Conservation (phyloP, 345 rosid species). For the Populus tremula region DNA sequence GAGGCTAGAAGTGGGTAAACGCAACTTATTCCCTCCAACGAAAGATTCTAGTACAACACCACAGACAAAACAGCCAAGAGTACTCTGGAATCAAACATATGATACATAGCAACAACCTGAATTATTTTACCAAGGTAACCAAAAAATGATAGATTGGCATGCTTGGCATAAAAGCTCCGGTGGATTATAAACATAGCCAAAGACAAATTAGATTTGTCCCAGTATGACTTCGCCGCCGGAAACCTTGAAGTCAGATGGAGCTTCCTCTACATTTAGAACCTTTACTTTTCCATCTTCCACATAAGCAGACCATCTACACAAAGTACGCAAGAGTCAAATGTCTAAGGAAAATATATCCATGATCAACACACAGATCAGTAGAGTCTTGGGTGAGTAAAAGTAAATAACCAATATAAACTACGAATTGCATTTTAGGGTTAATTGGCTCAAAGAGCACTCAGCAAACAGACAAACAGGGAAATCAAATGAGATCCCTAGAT, state of each 20-base stretch:
- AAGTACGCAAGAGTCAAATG: not conserved
- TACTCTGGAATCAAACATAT: not conserved
- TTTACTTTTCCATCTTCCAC: constrained; percentile 81
- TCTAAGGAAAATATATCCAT: not conserved
- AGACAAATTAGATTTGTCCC: constrained; percentile 55
- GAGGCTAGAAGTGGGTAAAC: too few relatives aligned
- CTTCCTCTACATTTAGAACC: constrained; percentile 75
- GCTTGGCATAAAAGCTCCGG: not conserved
- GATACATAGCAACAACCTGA: not conserved
- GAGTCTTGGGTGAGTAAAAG: not conserved
- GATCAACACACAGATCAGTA: not conserved
- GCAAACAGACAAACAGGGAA: not conserved
- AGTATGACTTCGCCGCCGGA: constrained; percentile 71
- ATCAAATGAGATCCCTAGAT: not conserved
- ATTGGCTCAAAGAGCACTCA: not conserved
- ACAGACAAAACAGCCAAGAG: not conserved
- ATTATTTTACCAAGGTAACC: not conserved
- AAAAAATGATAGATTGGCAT: too few relatives aligned
- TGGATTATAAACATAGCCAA: not conserved
- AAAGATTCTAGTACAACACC: not conserved
- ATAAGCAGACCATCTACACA: constrained; percentile 83
- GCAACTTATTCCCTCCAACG: not conserved
- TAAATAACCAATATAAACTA: not conserved
- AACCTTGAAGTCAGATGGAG: constrained; percentile 86
- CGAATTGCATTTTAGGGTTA: not conserved